Conservation (phyloP, 2,329 filamentous ascomycete species). For the Chaetomium globosum region DNA sequence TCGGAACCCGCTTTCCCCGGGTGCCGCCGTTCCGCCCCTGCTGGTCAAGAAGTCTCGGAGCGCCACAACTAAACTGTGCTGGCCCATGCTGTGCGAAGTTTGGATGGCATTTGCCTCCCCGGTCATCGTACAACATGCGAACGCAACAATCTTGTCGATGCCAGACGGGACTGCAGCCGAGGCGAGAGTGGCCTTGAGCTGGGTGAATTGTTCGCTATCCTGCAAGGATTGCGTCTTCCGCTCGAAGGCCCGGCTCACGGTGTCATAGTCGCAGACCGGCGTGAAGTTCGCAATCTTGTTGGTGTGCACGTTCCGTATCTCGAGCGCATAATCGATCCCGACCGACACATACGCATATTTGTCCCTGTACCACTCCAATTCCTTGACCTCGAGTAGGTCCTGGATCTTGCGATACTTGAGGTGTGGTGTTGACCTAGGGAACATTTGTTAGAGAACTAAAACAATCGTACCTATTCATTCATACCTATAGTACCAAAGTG, state of each 20-base stretch:
- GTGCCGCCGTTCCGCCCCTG: background rate
- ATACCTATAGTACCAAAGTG: conserved; percentile 3
- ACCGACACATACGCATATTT: background rate
- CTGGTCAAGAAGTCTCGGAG: conserved; percentile 10
- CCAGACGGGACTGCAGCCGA: background rate
- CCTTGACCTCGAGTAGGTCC: background rate
- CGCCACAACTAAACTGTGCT: conserved; percentile 16
- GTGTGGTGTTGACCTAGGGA: background rate
- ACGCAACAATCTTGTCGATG: conserved; percentile 11
- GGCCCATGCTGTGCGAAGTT: background rate
- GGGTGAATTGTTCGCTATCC: background rate
- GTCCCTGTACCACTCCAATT: background rate
- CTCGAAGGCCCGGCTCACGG: background rate
- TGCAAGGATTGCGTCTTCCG: background rate
- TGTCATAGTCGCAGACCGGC: conserved; percentile 2
- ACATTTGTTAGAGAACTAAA: background rate
- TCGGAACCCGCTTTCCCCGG: background rate
- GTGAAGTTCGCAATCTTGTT: background rate
- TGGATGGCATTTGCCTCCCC: background rate
- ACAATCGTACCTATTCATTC: background rate
- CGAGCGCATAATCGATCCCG: background rate
- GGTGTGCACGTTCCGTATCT: conserved; percentile 3
- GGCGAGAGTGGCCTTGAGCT: background rate
- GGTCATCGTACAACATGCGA: conserved; percentile 18
- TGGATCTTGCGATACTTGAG: background rate